phyloP scores from a whole-genome alignment of 352 stramenopile species.

The Phytopythium delawarense region DNA sequence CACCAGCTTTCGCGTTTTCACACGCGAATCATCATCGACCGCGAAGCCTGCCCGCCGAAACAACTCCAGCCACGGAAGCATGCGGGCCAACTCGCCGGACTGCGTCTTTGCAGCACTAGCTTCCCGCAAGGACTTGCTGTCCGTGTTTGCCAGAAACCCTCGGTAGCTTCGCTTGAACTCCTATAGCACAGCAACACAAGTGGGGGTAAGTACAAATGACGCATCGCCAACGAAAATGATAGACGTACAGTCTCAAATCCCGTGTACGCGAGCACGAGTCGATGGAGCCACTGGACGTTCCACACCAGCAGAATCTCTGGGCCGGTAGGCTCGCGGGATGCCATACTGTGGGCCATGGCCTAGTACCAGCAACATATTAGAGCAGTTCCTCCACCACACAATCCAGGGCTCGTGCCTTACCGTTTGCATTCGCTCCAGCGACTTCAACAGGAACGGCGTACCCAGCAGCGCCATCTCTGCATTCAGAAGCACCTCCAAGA shows the following conservation, averaged over 20 bases:
- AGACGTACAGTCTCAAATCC: conserved; percentile 50
- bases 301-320: conserved; percentile 57
- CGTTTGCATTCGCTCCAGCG: conserved; percentile 55
- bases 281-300: conserved; percentile 64
- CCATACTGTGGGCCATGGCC: conserved; percentile 52
- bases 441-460: conserved; percentile 55
- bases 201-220: neutral
- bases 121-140: conserved; percentile 10
- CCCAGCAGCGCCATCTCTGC: conserved; percentile 54
- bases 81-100: conserved; percentile 16
- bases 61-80: conserved; percentile 67
- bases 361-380: conserved; percentile 13
- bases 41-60: conserved; percentile 54
- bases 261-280: conserved; percentile 57
- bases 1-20: conserved; percentile 28
- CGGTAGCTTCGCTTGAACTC: conserved; percentile 20
- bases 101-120: conserved; percentile 2
- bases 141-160: conserved; percentile 12
- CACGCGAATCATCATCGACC: conserved; percentile 50
- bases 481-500: conserved; percentile 69
- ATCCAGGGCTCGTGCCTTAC: conserved; percentile 20
- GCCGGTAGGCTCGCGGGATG: conserved; percentile 51
- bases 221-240: neutral
- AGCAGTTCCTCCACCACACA: neutral
- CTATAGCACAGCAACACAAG: neutral